A percentile compares a stretch with the other conserved stretches of the same genome.
Conservation (phyloP, 306 rosid species). For the Canavalia ensiformis region DNA sequence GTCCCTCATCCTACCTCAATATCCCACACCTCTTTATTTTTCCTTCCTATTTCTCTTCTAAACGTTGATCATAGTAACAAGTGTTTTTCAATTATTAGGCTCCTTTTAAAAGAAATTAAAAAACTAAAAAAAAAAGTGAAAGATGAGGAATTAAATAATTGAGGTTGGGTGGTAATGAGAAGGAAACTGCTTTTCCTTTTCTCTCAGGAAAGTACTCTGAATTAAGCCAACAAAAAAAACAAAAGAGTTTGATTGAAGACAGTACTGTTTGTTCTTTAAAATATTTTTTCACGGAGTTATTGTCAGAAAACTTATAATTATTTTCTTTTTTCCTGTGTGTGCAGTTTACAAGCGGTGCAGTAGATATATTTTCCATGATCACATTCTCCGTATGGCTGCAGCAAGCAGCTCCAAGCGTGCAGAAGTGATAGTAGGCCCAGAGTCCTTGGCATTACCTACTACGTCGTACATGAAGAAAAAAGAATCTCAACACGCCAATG, state of each 20-base stretch:
- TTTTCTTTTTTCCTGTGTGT: neutral
- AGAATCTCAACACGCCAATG: conserved; percentile 55
- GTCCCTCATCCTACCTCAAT: too few relatives aligned
- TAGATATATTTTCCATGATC: conserved; percentile 49
- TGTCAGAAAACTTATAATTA: conserved; percentile 50
- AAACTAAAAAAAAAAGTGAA: neutral
- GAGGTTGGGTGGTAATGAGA: conserved; percentile 7
- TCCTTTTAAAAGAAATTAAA: neutral
- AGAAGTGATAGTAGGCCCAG: conserved; percentile 60
- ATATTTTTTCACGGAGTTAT: conserved; percentile 38
- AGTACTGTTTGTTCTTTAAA: conserved; percentile 22
- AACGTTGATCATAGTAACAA: too few relatives aligned
- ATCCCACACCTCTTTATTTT: too few relatives aligned
- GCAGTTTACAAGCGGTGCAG: conserved; percentile 33
- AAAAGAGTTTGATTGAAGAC: conserved; percentile 18
- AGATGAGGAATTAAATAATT: conserved; percentile 33
- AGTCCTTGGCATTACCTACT: conserved; percentile 55
- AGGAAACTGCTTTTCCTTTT: conserved; percentile 47
- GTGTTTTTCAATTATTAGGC: conserved; percentile 25
- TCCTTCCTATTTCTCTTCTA: too few relatives aligned
- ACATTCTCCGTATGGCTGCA: conserved; percentile 58
- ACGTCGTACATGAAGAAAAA: conserved; percentile 52
- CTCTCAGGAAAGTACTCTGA: conserved; percentile 8
- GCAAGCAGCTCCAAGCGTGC: conserved; percentile 52
- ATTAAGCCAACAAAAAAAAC: conserved; percentile 29